Evolutionary conservation across 331 rosid species (phyloP), one percentile per base, ranked within the genome.

Genomic region (Phaseolus coccineus): DNA sequence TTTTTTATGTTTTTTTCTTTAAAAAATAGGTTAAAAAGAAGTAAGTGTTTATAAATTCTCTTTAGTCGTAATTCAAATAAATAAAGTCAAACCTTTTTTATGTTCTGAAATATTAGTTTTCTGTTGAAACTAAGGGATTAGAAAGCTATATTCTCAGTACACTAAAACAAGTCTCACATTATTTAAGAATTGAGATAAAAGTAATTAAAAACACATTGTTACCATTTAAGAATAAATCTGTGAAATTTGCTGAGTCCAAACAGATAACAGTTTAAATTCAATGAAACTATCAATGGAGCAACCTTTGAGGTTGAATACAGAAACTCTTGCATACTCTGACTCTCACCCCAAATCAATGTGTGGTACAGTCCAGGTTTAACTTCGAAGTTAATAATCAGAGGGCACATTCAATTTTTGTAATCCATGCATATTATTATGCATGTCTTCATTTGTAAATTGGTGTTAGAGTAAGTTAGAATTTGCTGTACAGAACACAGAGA

Each of bases 241-340:
- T 44, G 14, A 51, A 19, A 19, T 19, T 19, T 19, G 22, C 22
- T 19, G 22, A 19, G 22, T 19, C 10, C 25, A 53, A 53, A 2
- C 15, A 9, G 27, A 6, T 4, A 52, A n/a, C 3, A 7, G 12
- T 7, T 52, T 7, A 7, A n/a, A 52, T 52, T 6, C 5, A 6
- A 7, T n/a, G 13, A 53, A 3, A 4, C 24, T 53, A 53, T 16
- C 2, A 53, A 53, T 53, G 24, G 12, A 2, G 2, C 8, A 2
- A 3, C 9, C 59, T 53, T 48, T 19, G 28, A 19, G 8, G 19
- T 19, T 1, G 13, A 16, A 53, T 8, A 53, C 59, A 53, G 4
- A 53, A 72, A 84, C 22, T 65, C 77, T 72, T 83, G 69, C 77
- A 57, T 66, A 56, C 83, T 83, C 80, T 71, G 53, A 76, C 83